phyloP scores from a whole-genome alignment of 495 filamentous ascomycete genomes.

The Letharia columbiana region DNA sequence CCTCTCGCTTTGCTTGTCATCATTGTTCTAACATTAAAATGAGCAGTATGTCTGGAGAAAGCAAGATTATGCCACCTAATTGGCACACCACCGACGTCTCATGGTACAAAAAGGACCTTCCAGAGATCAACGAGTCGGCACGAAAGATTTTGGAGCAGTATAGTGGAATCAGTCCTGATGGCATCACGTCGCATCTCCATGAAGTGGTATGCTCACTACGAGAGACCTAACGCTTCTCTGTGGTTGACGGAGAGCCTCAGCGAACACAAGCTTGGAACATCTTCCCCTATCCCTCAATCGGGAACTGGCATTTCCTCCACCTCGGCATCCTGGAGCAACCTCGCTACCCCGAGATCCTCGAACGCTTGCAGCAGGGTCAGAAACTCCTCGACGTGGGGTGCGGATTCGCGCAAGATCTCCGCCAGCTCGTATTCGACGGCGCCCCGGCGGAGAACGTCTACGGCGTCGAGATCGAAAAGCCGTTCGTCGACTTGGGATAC shows the following conservation, averaged over 20 bases:
- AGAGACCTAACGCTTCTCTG: no score
- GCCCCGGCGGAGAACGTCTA: slow-evolving; percentile 34
- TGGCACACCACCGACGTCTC: not conserved
- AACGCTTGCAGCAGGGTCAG: slow-evolving; percentile 30
- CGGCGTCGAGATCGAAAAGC: slow-evolving; percentile 38
- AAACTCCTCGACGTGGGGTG: slow-evolving; percentile 41
- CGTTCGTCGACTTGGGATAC: slow-evolving; percentile 46
- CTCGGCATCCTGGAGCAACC: slow-evolving; percentile 32
- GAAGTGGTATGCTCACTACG: no score
- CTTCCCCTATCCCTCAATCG: slow-evolving; percentile 41
- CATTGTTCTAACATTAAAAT: no score
- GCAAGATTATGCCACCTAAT: no score
- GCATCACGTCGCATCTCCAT: not conserved
- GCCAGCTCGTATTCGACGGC: slow-evolving; percentile 38
- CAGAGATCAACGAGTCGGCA: not conserved
- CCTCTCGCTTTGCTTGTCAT: no score
- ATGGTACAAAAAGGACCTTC: not conserved
- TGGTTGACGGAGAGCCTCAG: no score
- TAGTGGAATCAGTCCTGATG: not conserved
- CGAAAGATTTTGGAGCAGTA: not conserved
- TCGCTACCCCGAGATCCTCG: slow-evolving; percentile 34
- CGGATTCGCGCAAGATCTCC: slow-evolving; percentile 41
- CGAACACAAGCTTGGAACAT: no score
- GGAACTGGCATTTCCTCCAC: slow-evolving; percentile 43
- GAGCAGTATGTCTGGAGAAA: no score